phyloP scores from a whole-genome alignment of 805 yeast genomes.

The Teunomyces kruisii region DNA sequence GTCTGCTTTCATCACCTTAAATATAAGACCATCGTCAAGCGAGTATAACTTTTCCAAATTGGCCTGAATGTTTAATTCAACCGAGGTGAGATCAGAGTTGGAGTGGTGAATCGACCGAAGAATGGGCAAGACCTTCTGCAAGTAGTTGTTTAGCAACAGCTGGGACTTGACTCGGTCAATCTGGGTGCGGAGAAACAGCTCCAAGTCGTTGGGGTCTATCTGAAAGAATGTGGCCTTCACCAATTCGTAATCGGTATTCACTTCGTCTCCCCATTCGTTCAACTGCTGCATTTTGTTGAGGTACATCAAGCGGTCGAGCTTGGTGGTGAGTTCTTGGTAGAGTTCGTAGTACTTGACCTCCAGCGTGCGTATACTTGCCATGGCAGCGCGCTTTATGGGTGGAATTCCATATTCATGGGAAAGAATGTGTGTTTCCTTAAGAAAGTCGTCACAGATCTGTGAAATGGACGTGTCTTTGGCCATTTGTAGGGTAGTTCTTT shows the following conservation, averaged over 20 bases:
- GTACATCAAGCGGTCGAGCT: conserved; percentile 29
- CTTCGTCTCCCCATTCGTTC: conserved; percentile 10
- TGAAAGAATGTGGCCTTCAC: conserved; percentile 10
- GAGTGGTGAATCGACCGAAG: conserved; percentile 34
- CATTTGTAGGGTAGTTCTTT: background rate
- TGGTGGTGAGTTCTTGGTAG: conserved; percentile 22
- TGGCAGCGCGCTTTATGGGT: conserved; percentile 6
- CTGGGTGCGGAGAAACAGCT: conserved; percentile 18
- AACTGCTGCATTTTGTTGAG: conserved; percentile 25
- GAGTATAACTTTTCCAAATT: conserved; percentile 21
- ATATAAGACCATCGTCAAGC: conserved; percentile 10
- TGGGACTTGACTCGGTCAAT: conserved; percentile 24
- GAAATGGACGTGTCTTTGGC: background rate
- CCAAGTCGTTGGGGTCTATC: conserved; percentile 12
- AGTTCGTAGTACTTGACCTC: conserved; percentile 27
- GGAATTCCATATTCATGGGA: conserved; percentile 37
- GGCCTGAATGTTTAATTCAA: conserved; percentile 24
- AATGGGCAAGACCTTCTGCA: conserved; percentile 31
- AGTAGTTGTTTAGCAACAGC: conserved; percentile 21
- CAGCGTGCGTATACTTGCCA: conserved; percentile 10
- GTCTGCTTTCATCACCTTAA: conserved; percentile 14
- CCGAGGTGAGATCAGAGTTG: conserved; percentile 22
- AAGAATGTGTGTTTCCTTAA: conserved; percentile 21
- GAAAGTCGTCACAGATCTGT: conserved; percentile 20
- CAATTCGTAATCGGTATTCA: conserved; percentile 16